A percentile compares a stretch with the other conserved stretches of the same genome.
Evolutionary conservation across 2,329 filamentous ascomycete species (phyloP).

Genomic region (Penicillium sp.): DNA sequence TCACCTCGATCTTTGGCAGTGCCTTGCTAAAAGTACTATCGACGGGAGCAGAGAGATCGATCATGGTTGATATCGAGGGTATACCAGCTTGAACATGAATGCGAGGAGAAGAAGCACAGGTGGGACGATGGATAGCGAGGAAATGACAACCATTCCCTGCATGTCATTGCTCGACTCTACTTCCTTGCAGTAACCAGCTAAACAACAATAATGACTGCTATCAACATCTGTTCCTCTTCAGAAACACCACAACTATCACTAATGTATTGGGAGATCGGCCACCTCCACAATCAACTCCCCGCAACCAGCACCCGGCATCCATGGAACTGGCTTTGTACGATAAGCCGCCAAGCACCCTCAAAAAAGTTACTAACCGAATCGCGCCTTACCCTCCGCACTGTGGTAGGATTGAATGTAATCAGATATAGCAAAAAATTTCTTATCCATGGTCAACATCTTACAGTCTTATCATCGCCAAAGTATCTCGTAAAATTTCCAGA

Average conservation of each 20-base stretch:
- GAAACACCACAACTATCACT: not conserved
- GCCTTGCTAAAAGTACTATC: slow-evolving; percentile 39
- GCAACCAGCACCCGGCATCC: slow-evolving; percentile 11
- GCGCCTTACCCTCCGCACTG: not conserved
- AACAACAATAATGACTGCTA: not conserved
- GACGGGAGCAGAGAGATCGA: slow-evolving; percentile 38
- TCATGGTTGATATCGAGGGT: slow-evolving; percentile 16
- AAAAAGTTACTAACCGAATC: slow-evolving; percentile 4
- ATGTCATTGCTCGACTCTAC: slow-evolving; percentile 1
- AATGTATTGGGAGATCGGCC: not conserved
- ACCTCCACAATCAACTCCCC: slow-evolving; percentile 1
- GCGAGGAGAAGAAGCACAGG: slow-evolving; percentile 5
- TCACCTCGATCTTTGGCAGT: slow-evolving; percentile 48
- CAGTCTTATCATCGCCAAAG: not conserved
- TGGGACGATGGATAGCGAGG: not conserved
- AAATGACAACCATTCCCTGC: not conserved
- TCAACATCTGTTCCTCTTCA: not conserved
- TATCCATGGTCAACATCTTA: not conserved
- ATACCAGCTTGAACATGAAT: not conserved
- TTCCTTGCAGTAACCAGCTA: not conserved
- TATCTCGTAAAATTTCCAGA: not conserved
- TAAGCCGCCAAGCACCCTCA: not conserved
- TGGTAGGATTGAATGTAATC: not conserved
- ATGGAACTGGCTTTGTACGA: slow-evolving; percentile 9
- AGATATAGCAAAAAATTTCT: not conserved